These are phyloP conservation scores for Pyrus communis DNA, from an alignment of 306 rosid genomes.

Conservation along the genomic window DNA sequence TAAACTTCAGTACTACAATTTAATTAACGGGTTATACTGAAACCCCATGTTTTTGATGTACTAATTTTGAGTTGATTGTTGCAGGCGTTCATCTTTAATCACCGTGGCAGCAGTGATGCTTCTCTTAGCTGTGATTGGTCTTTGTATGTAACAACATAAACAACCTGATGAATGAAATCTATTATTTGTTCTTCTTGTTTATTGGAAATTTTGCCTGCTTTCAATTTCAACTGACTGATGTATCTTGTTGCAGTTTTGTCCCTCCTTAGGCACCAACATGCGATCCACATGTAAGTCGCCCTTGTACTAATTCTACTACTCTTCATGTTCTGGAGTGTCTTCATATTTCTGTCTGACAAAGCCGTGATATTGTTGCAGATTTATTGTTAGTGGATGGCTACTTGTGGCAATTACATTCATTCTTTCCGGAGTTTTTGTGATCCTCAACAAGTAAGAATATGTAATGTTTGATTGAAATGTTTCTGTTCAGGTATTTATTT, in stretches of 20 bases:
- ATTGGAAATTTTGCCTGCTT: not conserved
- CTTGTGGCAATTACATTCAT: constrained; percentile 78
- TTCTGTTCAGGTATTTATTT: not conserved
- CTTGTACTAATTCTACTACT: not conserved
- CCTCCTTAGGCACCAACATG: constrained; percentile 77
- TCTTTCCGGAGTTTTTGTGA: constrained; percentile 82
- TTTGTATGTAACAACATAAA: constrained; percentile 42
- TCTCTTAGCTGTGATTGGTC: constrained; percentile 71
- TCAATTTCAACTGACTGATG: constrained; percentile 15
- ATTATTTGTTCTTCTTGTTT: not conserved
- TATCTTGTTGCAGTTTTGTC: constrained; percentile 58
- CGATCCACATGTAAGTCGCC: constrained; percentile 69
- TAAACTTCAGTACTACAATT: constrained; percentile 8
- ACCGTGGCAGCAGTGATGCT: constrained; percentile 79
- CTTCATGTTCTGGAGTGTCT: not conserved
- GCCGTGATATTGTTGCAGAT: constrained; percentile 51
- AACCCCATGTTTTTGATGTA: not conserved
- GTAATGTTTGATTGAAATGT: not conserved
- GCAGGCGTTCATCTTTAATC: constrained; percentile 67
- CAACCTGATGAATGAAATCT: not conserved
- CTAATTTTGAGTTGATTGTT: constrained; percentile 25
- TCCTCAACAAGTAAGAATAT: constrained; percentile 72
- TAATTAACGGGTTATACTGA: constrained; percentile 1
- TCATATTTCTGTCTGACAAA: constrained; percentile 17
- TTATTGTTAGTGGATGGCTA: constrained; percentile 87